phyloP scores from a whole-genome alignment of 1,284 basidiomycete species.

The Cutaneotrichosporon spelunceum region DNA sequence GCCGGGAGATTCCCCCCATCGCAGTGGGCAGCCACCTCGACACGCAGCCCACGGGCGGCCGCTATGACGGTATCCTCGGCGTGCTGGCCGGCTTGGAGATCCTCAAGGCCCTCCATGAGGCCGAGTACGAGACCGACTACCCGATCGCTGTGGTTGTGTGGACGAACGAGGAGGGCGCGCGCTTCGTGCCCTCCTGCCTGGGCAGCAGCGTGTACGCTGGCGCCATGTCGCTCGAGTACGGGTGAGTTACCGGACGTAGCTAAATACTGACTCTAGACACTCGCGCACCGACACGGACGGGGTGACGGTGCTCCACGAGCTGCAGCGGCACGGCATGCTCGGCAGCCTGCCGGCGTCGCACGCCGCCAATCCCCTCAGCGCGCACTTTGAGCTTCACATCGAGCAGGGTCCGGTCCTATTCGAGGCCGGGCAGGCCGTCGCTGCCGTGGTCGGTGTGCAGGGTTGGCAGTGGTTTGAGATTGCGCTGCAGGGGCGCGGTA shows the following conservation, averaged over 20 bases:
- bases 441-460: constrained; percentile 31
- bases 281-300: constrained; percentile 11
- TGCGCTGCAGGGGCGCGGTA: constrained; percentile 25
- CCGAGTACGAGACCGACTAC: constrained; percentile 16
- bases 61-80: constrained; percentile 40
- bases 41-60: constrained; percentile 36
- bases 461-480: constrained; percentile 32
- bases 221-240: constrained; percentile 5
- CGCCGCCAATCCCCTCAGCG: constrained; percentile 22
- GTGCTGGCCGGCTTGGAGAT: constrained; percentile 31
- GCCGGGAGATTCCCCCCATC: constrained; percentile 24
- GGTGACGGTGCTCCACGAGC: constrained; percentile 13
- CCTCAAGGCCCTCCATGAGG: constrained; percentile 21
- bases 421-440: constrained; percentile 16
- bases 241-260: no score
- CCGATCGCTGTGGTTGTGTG: constrained; percentile 27
- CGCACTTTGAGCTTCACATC: constrained; percentile 42
- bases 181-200: constrained; percentile 16
- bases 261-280: neutral
- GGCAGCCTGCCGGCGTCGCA: constrained; percentile 8
- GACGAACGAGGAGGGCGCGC: constrained; percentile 32
- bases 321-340: constrained; percentile 19
- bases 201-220: constrained; percentile 29
- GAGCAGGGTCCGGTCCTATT: constrained; percentile 39
- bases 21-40: constrained; percentile 38